Evolutionary conservation across 176 grass and related monocot species (phyloP), one percentile per base, ranked within the genome.

Genomic region (Lolium perenne): DNA sequence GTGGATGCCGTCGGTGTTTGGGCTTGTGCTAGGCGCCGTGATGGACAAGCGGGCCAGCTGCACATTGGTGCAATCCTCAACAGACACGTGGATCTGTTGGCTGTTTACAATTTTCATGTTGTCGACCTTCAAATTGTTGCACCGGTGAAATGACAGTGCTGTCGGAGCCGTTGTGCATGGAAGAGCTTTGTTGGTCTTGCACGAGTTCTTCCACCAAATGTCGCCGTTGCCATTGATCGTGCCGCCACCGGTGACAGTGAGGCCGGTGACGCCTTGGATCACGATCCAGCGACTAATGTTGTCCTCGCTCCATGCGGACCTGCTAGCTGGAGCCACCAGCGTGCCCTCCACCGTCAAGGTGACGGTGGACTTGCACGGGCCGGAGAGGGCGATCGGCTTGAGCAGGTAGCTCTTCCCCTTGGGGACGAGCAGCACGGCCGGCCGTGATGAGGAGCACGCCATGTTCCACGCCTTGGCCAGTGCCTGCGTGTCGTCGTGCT

Each of bases 131-230:
- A 92, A 2, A 8, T 54, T 83, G 0, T 3, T 61, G 74, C 91
- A 90, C 23, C 1, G 57, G 23, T 92, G 62, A 16, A 92, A 87
- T 4, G 73, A 74, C 18, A 90, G 0, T 4, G 86, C 71, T 2
- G 95, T 94, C 2, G 95, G 95, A n/a, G 92, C 95, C 16, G 61
- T 74, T 25, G 79, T 91, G 90, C 95, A 97, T 0, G 95, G 86
- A 1, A 87, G 81, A 14, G 90, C 62, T 51, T 45, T 76, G 78
- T 95, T 77, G 22, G 82, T 82, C 66, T 95, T 98, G 96, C 96
- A 98, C 3, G 93, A 95, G 65, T 91, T 60, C 13, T 68, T 14
- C 96, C 96, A 98, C 96, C 93, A 98, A 0, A 10, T 64, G 2
- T 94, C 87, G 35, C 96, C 93, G 29, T 95, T 98, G 21, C 96